Percentiles rank a stretch among this genome's conserved stretches.
Conservation (phyloP, 441 rosid genomes). For the Gossypium gossypioides region DNA sequence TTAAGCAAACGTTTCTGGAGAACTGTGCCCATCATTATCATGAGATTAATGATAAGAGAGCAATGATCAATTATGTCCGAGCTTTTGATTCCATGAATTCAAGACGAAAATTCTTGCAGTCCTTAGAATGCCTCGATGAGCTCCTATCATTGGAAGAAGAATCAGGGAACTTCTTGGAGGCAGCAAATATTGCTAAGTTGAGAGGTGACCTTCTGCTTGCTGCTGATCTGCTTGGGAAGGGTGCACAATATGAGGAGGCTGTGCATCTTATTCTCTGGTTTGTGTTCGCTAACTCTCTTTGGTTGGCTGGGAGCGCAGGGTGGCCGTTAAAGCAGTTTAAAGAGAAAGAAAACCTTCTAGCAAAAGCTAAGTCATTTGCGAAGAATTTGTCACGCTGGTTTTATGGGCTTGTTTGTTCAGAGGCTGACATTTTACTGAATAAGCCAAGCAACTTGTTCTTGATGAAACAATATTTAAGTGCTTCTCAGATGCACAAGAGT, state of each 20-base stretch:
- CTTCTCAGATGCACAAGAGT: constrained; percentile 23
- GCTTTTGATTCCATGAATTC: constrained; percentile 22
- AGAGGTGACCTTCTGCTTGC: constrained; percentile 27
- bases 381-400: constrained; percentile 18
- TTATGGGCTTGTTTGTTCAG: constrained; percentile 18
- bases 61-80: constrained; percentile 38
- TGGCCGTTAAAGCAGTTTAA: constrained; percentile 43
- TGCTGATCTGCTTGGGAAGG: constrained; percentile 33
- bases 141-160: constrained; percentile 38
- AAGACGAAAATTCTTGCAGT: constrained; percentile 24
- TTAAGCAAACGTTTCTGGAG: constrained; percentile 33
- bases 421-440: constrained; percentile 27
- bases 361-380: constrained; percentile 29
- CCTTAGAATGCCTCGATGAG: constrained; percentile 30
- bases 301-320: constrained; percentile 34
- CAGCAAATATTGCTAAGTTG: constrained; percentile 33
- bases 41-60: constrained; percentile 18
- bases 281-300: constrained; percentile 37
- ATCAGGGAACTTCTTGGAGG: constrained; percentile 31
- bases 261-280: constrained; percentile 26
- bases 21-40: constrained; percentile 30
- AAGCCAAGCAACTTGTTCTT: constrained; percentile 13
- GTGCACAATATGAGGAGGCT: constrained; percentile 26
- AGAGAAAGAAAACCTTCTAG: constrained; percentile 27
- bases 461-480: constrained; percentile 20